phyloP scores from a whole-genome alignment of 2,329 filamentous ascomycete genomes.

The Hypoxylon sp. region DNA sequence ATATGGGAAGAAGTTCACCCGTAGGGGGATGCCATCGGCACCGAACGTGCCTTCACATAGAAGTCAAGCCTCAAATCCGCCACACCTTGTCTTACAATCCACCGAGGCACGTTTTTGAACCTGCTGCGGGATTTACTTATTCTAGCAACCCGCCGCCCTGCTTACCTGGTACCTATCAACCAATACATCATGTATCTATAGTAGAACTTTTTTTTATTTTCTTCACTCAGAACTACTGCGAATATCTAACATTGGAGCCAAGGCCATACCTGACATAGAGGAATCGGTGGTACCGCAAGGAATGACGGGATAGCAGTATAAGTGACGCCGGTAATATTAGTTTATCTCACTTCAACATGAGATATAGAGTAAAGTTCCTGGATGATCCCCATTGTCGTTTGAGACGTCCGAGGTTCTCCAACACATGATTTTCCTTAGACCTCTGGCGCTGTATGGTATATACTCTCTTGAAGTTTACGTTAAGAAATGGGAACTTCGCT shows the following conservation, averaged over 20 bases:
- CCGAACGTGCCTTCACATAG: not conserved
- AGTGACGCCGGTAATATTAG: not conserved
- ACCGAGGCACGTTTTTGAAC: not conserved
- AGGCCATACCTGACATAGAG: not conserved
- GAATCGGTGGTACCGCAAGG: not conserved
- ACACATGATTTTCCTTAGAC: too few relatives aligned
- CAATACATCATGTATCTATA: not conserved
- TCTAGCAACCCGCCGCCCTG: not conserved
- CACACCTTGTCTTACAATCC: not conserved
- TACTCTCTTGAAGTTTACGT: too few relatives aligned
- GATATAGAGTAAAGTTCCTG: not conserved
- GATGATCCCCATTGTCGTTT: too few relatives aligned
- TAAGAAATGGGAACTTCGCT: too few relatives aligned
- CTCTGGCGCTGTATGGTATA: too few relatives aligned
- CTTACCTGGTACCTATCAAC: not conserved
- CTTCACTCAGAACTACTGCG: not conserved
- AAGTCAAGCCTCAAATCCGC: not conserved
- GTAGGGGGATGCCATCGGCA: not conserved
- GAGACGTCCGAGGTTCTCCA: too few relatives aligned
- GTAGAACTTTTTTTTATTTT: not conserved
- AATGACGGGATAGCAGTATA: not conserved
- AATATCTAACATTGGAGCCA: not conserved
- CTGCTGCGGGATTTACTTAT: not conserved
- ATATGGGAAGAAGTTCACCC: not conserved
- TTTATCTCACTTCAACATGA: not conserved